These are phyloP conservation scores for Hyaloscypha bicolor DNA, from an alignment of 495 filamentous ascomycete genomes.

Conservation along the genomic window DNA sequence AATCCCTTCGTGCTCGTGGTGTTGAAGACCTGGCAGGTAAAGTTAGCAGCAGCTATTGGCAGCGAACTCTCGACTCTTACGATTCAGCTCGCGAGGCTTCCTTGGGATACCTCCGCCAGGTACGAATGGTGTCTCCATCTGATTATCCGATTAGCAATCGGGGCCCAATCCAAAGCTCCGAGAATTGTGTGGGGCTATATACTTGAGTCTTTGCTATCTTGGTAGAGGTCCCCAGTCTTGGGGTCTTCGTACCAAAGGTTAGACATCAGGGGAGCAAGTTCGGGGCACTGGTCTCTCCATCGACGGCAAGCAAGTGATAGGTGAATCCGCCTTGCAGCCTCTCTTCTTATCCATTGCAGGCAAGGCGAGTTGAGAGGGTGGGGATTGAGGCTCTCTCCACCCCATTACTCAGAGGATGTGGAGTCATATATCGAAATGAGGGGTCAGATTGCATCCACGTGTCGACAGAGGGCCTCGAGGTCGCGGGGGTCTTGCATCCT, in stretches of 20 bases:
- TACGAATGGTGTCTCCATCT: background rate
- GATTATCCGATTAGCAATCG: background rate
- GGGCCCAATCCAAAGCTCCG: background rate
- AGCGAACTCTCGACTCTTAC: background rate
- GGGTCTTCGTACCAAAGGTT: background rate
- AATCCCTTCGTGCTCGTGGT: background rate
- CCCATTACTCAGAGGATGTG: background rate
- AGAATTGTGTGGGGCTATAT: background rate
- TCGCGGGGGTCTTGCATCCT: background rate
- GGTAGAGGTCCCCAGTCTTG: background rate
- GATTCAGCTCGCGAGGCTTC: background rate
- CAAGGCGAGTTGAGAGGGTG: background rate
- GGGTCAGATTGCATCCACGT: background rate
- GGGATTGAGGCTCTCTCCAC: background rate
- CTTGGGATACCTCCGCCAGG: background rate
- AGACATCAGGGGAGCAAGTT: background rate
- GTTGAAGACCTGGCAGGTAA: background rate
- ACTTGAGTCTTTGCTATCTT: background rate
- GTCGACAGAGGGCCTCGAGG: background rate
- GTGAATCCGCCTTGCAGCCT: background rate
- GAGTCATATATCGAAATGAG: background rate
- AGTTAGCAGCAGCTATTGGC: background rate
- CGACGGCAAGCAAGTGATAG: background rate
- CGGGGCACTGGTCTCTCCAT: background rate
- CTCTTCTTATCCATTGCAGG: background rate